Evolutionary conservation across 805 yeast genomes (phyloP), one percentile per base, ranked within the genome.

Genomic region (Wickerhamomyces ciferrii): DNA sequence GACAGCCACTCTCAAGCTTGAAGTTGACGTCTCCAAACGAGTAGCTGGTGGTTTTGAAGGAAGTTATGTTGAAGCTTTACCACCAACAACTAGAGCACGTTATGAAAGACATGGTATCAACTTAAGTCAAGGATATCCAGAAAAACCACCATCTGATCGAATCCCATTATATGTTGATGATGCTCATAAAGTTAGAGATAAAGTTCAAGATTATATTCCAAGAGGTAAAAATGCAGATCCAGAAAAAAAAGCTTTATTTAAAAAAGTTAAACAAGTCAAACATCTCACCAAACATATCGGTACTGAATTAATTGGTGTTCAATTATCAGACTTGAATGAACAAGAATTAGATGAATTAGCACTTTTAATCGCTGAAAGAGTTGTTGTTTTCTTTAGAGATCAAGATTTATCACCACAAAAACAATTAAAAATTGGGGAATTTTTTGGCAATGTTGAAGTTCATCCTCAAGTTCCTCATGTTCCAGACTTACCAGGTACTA

Each of bases 311-410:
- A 65, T 67, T 34, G 78, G 78, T 15, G 53, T 73, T 32, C 75
- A 73, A 53, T 56, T 73, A 40, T 59, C 62, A 6, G 71, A 70
- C 29, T 56, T 74, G 47, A 65, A 56, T 34, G 69, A 71, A 44
- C 47, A 65, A 51, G 77, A 74, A 52, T 65, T 55, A 45, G 75
- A 73, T 53, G 76, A 73, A 56, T 62, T 73, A 47, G 78, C 76
- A 9, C 59, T 71, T 15, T 55, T 74, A 38, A 61, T 72, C 41
- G 75, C 76, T 19, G 75, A 71, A 54, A 66, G 78, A 51, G 71
- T 67, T 13, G 77, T 72, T 32, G 78, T 74, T 20, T 71, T 74
- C 51, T 72, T 74, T 66, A 59, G 74, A 47, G 70, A 72, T 50
- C 79, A 74, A 56, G 74, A 73, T 48, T 55, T 74, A 32, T 51